Evolutionary conservation across 345 rosid species (phyloP).

Genomic region (Orychophragmus violaceus): DNA sequence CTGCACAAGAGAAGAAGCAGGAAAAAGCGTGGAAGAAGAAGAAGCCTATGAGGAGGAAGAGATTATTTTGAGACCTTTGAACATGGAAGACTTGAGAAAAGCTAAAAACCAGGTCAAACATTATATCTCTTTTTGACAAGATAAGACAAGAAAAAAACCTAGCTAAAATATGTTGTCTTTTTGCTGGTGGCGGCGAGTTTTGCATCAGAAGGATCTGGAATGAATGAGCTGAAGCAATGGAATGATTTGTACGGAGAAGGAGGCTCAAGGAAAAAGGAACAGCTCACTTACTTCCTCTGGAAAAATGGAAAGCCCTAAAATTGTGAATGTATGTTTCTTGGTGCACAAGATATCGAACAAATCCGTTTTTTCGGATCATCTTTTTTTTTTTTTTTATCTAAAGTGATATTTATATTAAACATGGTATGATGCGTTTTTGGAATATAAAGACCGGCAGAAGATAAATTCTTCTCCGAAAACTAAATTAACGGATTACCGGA

Average conservation of each 20-base stretch:
- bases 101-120: constrained; percentile 80
- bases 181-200: constrained; percentile 85
- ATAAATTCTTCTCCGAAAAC: too few relatives aligned
- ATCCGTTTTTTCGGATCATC: too few relatives aligned
- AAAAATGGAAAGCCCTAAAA: neutral
- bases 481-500: too few relatives aligned
- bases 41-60: constrained; percentile 45
- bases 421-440: too few relatives aligned
- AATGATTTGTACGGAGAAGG: constrained; percentile 88
- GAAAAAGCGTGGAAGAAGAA: constrained; percentile 43
- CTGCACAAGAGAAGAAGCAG: constrained; percentile 42
- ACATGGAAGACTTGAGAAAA: constrained; percentile 87
- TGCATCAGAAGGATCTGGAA: constrained; percentile 69
- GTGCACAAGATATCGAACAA: constrained; percentile 6
- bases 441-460: too few relatives aligned
- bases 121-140: neutral
- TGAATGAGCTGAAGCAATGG: constrained; percentile 88
- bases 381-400: too few relatives aligned
- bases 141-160: neutral
- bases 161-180: neutral
- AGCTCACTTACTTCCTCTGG: constrained; percentile 75
- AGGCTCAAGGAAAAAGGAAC: constrained; percentile 85
- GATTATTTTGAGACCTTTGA: constrained; percentile 67
- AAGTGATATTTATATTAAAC: too few relatives aligned
- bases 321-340: constrained; percentile 9